Percentiles rank a stretch among this genome's conserved stretches.
phyloP scores from a whole-genome alignment of 768 basidiomycete genomes.

The Crucibulum laeve region DNA sequence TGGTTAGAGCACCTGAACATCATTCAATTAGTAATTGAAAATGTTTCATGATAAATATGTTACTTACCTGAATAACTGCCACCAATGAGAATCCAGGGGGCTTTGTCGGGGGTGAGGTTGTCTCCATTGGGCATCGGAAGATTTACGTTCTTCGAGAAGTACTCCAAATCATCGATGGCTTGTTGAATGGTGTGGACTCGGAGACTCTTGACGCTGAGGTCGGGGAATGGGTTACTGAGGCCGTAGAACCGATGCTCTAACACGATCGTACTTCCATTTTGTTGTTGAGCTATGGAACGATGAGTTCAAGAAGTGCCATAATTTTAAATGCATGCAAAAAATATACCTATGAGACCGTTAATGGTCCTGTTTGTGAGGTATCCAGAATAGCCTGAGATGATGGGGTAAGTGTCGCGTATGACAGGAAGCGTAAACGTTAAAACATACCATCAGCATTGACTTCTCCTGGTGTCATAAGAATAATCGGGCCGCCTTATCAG shows the following conservation, averaged over 20 bases:
- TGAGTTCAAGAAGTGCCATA: not conserved
- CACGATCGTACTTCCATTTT: constrained; percentile 58
- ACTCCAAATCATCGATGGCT: constrained; percentile 68
- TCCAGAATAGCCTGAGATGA: constrained; percentile 42
- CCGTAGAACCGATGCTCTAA: constrained; percentile 77
- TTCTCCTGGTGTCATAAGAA: constrained; percentile 68
- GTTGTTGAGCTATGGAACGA: constrained; percentile 45
- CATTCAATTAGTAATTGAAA: not conserved
- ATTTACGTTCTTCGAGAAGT: constrained; percentile 61
- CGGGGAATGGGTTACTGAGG: constrained; percentile 62
- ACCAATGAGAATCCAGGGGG: constrained; percentile 47
- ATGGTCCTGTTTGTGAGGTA: constrained; percentile 65
- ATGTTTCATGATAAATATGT: not conserved
- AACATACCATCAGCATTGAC: constrained; percentile 42
- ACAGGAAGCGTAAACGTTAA: not conserved
- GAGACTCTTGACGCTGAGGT: constrained; percentile 57
- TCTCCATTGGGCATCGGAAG: constrained; percentile 67
- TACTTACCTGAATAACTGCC: constrained; percentile 44
- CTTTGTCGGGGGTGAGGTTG: constrained; percentile 49
- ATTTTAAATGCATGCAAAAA: not conserved
- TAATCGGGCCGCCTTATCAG: constrained; percentile 49
- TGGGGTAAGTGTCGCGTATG: constrained; percentile 4
- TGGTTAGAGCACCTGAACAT: constrained; percentile 37
- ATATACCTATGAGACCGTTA: constrained; percentile 48
- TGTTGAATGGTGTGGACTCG: constrained; percentile 65